phyloP scores from a whole-genome alignment of 2,329 filamentous ascomycete genomes.

The Albophoma yamanashiensis region DNA sequence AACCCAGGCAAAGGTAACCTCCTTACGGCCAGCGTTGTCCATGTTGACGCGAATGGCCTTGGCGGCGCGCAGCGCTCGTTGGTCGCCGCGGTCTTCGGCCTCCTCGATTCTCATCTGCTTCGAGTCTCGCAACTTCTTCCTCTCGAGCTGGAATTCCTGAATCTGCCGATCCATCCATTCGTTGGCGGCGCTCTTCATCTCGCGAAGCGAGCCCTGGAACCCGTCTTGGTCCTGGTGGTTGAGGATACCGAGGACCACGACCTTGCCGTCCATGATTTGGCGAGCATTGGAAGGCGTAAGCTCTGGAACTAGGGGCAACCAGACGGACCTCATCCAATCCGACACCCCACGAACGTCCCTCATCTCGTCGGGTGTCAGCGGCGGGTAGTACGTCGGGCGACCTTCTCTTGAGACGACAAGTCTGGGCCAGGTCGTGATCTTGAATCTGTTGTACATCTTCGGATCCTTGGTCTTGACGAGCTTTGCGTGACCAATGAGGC shows the following conservation, averaged over 20 bases:
- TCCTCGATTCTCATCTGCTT: constrained; percentile 96
- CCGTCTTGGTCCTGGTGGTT: constrained; percentile 70
- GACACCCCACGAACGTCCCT: constrained; percentile 70
- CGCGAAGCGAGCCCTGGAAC: constrained; percentile 67
- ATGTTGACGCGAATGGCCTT: constrained; percentile 90
- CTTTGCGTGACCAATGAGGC: constrained; percentile 81
- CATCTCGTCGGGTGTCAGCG: constrained; percentile 83
- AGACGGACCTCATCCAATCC: constrained; percentile 91
- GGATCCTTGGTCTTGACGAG: constrained; percentile 84
- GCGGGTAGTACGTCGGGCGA: constrained; percentile 80
- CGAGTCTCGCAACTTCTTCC: constrained; percentile 84
- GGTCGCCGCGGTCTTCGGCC: constrained; percentile 84
- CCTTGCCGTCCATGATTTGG: constrained; percentile 90
- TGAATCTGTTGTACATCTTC: constrained; percentile 69
- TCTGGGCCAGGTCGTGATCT: constrained; percentile 95
- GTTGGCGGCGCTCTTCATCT: constrained; percentile 89
- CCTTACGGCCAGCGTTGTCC: constrained; percentile 75
- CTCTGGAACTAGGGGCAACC: constrained; percentile 92
- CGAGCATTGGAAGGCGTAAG: constrained; percentile 82
- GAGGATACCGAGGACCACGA: constrained; percentile 87
- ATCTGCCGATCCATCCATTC: constrained; percentile 99
- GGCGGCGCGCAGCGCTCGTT: constrained; percentile 73
- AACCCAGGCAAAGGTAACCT: constrained; percentile 94
- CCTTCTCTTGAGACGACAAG: constrained; percentile 83
- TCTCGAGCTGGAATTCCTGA: constrained; percentile 81